A percentile compares a stretch with the other conserved stretches of the same genome.
These are phyloP conservation scores for Serendipita sp. DNA, from an alignment of 768 basidiomycete species.

Conservation along the genomic window DNA sequence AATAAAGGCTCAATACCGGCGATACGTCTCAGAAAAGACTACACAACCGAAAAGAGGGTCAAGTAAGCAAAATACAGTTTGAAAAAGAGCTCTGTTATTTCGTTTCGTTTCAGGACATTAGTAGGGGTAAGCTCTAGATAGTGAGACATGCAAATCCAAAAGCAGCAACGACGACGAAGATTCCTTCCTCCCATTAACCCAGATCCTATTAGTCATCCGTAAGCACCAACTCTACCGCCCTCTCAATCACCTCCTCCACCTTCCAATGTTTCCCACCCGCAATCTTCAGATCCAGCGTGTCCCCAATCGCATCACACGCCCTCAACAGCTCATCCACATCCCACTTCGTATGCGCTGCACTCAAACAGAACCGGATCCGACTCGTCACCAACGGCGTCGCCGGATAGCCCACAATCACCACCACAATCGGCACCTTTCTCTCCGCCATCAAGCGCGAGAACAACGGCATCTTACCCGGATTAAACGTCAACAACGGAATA, in stretches of 20 bases:
- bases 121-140: too few species aligned
- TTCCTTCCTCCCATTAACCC: neutral
- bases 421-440: constrained; percentile 63
- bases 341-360: constrained; percentile 91
- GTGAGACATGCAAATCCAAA: too few species aligned
- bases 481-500: constrained; percentile 81
- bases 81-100: too few species aligned
- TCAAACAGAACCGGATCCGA: constrained; percentile 87
- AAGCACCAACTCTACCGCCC: constrained; percentile 62
- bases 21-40: too few species aligned
- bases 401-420: constrained; percentile 82
- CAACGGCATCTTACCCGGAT: constrained; percentile 84
- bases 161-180: too few species aligned
- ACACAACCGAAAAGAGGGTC: too few species aligned
- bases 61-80: too few species aligned
- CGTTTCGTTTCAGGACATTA: too few species aligned
- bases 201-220: constrained; percentile 14
- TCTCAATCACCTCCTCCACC: constrained; percentile 52
- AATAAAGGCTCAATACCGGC: too few species aligned
- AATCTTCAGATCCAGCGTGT: constrained; percentile 76
- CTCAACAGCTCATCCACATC: constrained; percentile 76
- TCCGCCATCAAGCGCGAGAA: constrained; percentile 80
- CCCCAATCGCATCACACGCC: constrained; percentile 87
- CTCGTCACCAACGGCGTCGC: constrained; percentile 80
- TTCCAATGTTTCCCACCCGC: constrained; percentile 51